A percentile compares a stretch with the other conserved stretches of the same genome.
Conservation (phyloP, 148 eudicot genomes). For the Amaranthus cruentus region DNA sequence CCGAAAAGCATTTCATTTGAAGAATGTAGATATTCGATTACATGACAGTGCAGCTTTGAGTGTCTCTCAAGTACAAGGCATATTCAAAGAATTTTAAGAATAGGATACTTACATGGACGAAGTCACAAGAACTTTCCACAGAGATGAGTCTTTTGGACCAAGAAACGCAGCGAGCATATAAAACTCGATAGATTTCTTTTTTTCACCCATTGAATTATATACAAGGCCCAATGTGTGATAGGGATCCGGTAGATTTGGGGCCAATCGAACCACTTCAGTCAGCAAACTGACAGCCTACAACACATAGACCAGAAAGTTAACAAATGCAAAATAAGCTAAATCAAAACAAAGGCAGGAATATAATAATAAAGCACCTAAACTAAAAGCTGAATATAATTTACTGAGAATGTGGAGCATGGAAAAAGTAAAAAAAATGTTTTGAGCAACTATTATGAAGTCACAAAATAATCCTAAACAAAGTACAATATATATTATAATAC, state of each 20-base stretch:
- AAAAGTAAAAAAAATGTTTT: not conserved
- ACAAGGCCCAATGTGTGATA: constrained; percentile 75
- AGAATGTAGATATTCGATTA: not conserved
- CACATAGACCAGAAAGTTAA: constrained; percentile 7
- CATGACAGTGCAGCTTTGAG: not conserved
- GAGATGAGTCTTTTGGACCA: constrained; percentile 60
- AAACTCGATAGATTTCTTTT: constrained; percentile 53
- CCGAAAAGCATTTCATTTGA: not conserved
- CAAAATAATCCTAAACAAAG: not conserved
- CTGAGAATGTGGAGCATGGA: not conserved
- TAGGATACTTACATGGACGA: constrained; percentile 65
- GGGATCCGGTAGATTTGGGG: constrained; percentile 75
- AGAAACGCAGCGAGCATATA: constrained; percentile 80
- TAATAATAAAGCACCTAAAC: not conserved
- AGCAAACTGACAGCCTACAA: constrained; percentile 60
- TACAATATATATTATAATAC: no score
- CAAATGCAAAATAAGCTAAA: not conserved
- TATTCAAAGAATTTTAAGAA: constrained; percentile 2
- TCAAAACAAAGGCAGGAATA: constrained; percentile 9
- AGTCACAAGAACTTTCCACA: constrained; percentile 66
- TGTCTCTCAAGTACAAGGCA: not conserved
- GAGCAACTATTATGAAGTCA: not conserved
- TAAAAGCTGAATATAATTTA: not conserved
- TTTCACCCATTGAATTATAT: constrained; percentile 49
- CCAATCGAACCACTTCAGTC: constrained; percentile 62